Evolutionary conservation across 2,329 filamentous ascomycete genomes (phyloP), one percentile per base, ranked within the genome.

Genomic region (Alternaria tenuissima): DNA sequence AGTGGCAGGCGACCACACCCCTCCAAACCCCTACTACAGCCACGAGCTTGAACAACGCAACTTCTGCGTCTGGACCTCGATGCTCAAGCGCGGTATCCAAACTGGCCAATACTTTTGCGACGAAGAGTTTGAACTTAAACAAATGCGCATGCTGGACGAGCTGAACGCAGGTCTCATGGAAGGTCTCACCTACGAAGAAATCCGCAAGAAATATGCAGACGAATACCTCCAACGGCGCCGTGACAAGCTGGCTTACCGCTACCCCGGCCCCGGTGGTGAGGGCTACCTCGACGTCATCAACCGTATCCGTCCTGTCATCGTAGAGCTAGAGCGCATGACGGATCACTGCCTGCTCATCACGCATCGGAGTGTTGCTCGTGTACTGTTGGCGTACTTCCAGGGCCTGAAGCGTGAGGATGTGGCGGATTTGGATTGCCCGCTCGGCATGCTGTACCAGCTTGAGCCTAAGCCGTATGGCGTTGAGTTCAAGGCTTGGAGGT

Each of bases 381-480:
- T 99, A 6, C 83, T 99, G 61, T 89, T 99, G 79, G 94, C 94
- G 1, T 99, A 99, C 80, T 99, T 99, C 81, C 93, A 95, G 83
- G 94, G 96, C 60, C 84, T 98, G 54, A 93, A 91, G 51, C 86
- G 94, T 36, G 90, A 97, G 65, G 91, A 97, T 73, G 96, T 99
- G 62, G 94, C 95, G 12, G 93, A 97, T 71, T 86, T 99, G 63
- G 94, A 98, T 74, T 92, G 97, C 46, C 95, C 95, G 0, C 83
- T 99, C 49, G 95, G 95, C 18, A 94, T 97, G 84, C 84, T 97
- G 7, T 99, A 96, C 78, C 92, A 93, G 69, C 90, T 99, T 48
- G 94, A 99, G 79, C 95, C 95, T 34, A 97, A 97, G 84, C 95
- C 95, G 1, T 99, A 99, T 69, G 95, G 95, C 14, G 94, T 97